A percentile compares a stretch with the other conserved stretches of the same genome.
Conservation (phyloP, 129 eudicot genomes). For the Helichrysum umbraculigerum region DNA sequence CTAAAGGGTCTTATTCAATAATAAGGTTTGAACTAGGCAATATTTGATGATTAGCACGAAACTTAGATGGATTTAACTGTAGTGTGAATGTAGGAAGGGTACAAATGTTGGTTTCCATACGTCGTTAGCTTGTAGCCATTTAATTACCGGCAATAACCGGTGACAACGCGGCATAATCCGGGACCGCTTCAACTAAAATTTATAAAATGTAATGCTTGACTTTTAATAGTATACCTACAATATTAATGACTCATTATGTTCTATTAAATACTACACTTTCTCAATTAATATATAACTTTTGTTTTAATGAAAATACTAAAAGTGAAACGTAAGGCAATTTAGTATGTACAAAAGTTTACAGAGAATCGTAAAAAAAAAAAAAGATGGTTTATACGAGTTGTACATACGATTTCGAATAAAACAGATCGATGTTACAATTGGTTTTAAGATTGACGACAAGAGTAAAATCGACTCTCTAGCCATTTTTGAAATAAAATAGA, state of each 20-base stretch:
- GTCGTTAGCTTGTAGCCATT: not conserved
- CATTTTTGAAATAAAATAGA: too few species aligned
- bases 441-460: too few species aligned
- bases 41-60: not conserved
- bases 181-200: slow-evolving; percentile 33
- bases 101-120: not conserved
- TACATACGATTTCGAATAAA: too few species aligned
- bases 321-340: slow-evolving; percentile 11
- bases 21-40: not conserved
- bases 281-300: not conserved
- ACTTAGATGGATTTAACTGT: not conserved
- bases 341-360: not conserved
- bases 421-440: too few species aligned
- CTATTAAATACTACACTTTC: slow-evolving; percentile 7
- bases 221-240: slow-evolving; percentile 24
- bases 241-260: slow-evolving; percentile 29
- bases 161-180: slow-evolving; percentile 20
- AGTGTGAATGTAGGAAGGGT: not conserved
- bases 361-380: not conserved
- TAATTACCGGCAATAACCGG: not conserved
- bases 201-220: slow-evolving; percentile 20
- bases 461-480: too few species aligned
- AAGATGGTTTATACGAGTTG: not conserved
- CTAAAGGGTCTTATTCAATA: too few species aligned
- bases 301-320: not conserved